Conservation (phyloP, 176 grass and related monocot species). For the Lolium rigidum region DNA sequence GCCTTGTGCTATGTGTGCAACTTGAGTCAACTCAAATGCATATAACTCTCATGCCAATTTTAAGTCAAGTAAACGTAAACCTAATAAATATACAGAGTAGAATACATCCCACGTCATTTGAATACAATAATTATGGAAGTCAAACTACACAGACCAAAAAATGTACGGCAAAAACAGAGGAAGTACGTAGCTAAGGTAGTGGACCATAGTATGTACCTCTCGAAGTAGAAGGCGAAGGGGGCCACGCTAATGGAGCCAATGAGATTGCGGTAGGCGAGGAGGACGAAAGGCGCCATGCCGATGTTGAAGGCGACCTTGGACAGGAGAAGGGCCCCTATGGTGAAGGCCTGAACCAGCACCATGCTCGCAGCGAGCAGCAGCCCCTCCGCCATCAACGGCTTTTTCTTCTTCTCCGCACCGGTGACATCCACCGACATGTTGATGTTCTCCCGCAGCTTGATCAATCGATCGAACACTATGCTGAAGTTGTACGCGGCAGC, state of each 20-base stretch:
- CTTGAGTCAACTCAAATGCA: neutral
- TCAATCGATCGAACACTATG: neutral
- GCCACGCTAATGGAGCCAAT: slow-evolving; percentile 36
- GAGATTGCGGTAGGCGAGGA: slow-evolving; percentile 59
- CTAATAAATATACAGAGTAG: neutral
- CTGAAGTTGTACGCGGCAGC: neutral
- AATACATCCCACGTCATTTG: no score
- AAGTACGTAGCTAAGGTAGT: neutral
- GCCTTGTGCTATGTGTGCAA: neutral
- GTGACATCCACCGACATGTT: neutral
- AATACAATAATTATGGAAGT: neutral
- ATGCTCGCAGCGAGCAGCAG: slow-evolving; percentile 54
- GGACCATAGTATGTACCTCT: slow-evolving; percentile 42
- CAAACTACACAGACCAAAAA: neutral
- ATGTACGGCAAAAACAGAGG: neutral
- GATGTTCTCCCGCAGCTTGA: neutral
- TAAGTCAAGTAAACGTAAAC: neutral
- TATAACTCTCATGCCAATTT: neutral
- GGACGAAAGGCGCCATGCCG: slow-evolving; percentile 56
- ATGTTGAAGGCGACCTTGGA: slow-evolving; percentile 47
- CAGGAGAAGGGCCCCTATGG: slow-evolving; percentile 46
- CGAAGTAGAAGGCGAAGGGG: slow-evolving; percentile 47
- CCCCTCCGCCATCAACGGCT: neutral
- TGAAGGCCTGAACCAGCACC: slow-evolving; percentile 48
- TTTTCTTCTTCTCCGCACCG: neutral